Conservation (phyloP, 2,329 filamentous ascomycete species). For the Pseudogymnoascus sp. region DNA sequence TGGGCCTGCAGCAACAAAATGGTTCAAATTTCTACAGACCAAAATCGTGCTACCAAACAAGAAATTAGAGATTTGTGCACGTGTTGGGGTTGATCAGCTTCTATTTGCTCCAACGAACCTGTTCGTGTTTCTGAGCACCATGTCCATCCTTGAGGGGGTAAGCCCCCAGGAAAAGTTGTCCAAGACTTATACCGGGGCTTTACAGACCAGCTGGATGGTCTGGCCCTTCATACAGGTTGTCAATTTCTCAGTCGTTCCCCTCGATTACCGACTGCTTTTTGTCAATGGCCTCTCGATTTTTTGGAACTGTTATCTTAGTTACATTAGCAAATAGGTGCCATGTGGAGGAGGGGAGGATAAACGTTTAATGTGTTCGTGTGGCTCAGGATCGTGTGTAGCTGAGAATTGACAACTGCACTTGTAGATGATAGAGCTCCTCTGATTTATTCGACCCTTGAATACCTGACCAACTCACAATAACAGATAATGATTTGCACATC, state of each 20-base stretch:
- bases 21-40: constrained; percentile 61
- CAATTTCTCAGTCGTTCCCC: constrained; percentile 65
- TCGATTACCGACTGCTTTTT: constrained; percentile 61
- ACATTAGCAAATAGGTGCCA: constrained; percentile 22
- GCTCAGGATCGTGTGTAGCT: background rate
- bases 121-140: constrained; percentile 57
- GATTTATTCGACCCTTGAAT: background rate
- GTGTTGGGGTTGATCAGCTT: constrained; percentile 58
- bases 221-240: constrained; percentile 62
- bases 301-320: constrained; percentile 37
- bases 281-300: constrained; percentile 64
- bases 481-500: background rate
- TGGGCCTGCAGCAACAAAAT: constrained; percentile 62
- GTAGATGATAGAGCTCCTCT: background rate
- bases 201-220: constrained; percentile 63
- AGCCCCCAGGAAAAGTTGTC: constrained; percentile 54
- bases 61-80: constrained; percentile 54
- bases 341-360: background rate
- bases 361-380: background rate
- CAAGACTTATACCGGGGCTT: constrained; percentile 50
- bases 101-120: constrained; percentile 61
- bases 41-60: constrained; percentile 50
- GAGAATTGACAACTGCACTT: background rate
- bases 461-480: background rate
- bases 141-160: constrained; percentile 59